These are phyloP conservation scores for Jacaranda mimosifolia DNA, from an alignment of 257 asterid genomes.

Conservation along the genomic window DNA sequence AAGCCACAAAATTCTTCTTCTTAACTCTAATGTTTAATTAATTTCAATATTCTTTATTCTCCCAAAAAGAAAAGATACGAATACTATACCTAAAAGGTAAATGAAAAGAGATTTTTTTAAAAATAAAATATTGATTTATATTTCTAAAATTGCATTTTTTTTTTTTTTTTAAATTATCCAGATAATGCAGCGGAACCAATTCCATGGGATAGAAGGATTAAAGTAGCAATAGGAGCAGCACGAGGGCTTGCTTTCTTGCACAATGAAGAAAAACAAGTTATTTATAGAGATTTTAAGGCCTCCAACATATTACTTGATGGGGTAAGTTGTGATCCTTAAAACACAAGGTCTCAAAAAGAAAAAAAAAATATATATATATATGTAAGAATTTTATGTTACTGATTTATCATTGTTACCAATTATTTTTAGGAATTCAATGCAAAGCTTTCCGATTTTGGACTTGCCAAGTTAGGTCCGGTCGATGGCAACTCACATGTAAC, in stretches of 20 bases:
- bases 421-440: constrained; percentile 66
- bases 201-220: constrained; percentile 78
- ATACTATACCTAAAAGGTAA: not conserved
- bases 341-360: not conserved
- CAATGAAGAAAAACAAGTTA: constrained; percentile 70
- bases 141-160: no score
- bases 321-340: constrained; percentile 39
- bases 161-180: not conserved
- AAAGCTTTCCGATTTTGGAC: constrained; percentile 91
- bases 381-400: not conserved
- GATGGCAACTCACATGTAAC: constrained; percentile 82
- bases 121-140: not conserved
- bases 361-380: no score
- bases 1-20: constrained; percentile 17
- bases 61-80: not conserved
- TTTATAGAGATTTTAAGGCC: constrained; percentile 83
- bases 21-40: no score
- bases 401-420: not conserved
- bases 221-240: constrained; percentile 87
- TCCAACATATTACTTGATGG: constrained; percentile 75
- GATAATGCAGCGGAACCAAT: constrained; percentile 70
- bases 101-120: not conserved
- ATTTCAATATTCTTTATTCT: not conserved
- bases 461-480: constrained; percentile 87
- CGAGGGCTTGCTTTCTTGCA: constrained; percentile 75